Conservation (phyloP, 768 basidiomycete genomes). For the Pleurotus platypus region DNA sequence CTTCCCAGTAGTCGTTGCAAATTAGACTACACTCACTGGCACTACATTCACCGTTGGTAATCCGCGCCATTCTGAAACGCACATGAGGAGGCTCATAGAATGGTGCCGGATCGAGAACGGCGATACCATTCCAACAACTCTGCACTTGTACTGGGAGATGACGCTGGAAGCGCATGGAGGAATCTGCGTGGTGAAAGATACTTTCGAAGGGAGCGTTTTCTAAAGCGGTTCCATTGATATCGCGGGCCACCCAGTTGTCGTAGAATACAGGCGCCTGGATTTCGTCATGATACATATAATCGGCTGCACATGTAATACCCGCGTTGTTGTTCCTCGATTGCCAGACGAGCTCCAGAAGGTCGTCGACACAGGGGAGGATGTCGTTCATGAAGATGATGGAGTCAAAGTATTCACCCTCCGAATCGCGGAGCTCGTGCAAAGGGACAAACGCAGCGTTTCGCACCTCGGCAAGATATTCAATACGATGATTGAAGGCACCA, state of each 20-base stretch:
- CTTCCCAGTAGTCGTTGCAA: slow-evolving; percentile 98
- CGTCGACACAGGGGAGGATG: slow-evolving; percentile 95
- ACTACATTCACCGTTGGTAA: slow-evolving; percentile 87
- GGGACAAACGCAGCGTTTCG: slow-evolving; percentile 97
- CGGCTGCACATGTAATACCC: slow-evolving; percentile 95
- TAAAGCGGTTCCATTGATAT: slow-evolving; percentile 97
- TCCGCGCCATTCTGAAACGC: slow-evolving; percentile 91
- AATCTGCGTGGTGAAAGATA: slow-evolving; percentile 84
- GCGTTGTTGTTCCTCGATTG: slow-evolving; percentile 92
- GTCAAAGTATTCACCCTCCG: slow-evolving; percentile 93
- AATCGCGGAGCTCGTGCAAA: slow-evolving; percentile 87
- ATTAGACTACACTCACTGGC: slow-evolving; percentile 95
- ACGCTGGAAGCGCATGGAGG: slow-evolving; percentile 77
- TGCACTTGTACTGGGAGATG: slow-evolving; percentile 97
- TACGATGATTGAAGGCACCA: slow-evolving; percentile 97
- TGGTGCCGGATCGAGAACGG: slow-evolving; percentile 91
- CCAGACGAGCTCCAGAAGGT: slow-evolving; percentile 96
- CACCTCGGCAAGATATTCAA: slow-evolving; percentile 99
- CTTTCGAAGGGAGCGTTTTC: slow-evolving; percentile 97
- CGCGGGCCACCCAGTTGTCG: slow-evolving; percentile 97
- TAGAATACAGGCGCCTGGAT: slow-evolving; percentile 95
- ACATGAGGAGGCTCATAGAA: slow-evolving; percentile 91
- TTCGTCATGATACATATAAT: slow-evolving; percentile 99
- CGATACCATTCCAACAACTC: slow-evolving; percentile 98
- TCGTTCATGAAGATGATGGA: slow-evolving; percentile 99